Conservation (phyloP, 352 stramenopile genomes). For the Plasmopara muralis region DNA sequence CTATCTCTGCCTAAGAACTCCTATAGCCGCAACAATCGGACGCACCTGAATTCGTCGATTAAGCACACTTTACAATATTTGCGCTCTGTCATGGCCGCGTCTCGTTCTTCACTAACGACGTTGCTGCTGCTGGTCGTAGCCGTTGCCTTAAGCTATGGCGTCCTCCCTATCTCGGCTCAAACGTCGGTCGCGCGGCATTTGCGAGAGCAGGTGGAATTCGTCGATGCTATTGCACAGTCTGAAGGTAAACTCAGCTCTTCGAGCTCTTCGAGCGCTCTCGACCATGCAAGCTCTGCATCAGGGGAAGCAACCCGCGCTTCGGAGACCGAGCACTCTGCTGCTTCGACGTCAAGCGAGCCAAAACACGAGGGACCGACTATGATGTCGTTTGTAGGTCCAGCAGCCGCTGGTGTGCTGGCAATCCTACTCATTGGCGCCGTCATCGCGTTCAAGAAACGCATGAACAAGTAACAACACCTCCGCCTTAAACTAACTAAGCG, state of each 20-base stretch:
- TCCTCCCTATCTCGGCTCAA: slow-evolving; percentile 11
- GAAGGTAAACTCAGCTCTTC: background rate
- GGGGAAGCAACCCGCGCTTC: background rate
- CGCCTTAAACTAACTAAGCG: background rate
- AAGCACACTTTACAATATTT: slow-evolving; percentile 4
- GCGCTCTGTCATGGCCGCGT: slow-evolving; percentile 8
- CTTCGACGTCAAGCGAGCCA: slow-evolving; percentile 3
- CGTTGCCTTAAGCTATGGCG: slow-evolving; percentile 9
- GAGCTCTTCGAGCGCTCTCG: slow-evolving; percentile 4
- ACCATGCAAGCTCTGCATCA: background rate
- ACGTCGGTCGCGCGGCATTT: slow-evolving; percentile 7
- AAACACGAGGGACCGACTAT: slow-evolving; percentile 14
- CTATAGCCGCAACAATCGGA: background rate
- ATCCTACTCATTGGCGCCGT: slow-evolving; percentile 53
- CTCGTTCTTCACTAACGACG: slow-evolving; percentile 3
- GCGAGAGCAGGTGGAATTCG: slow-evolving; percentile 6
- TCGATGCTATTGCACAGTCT: background rate
- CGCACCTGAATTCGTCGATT: slow-evolving; percentile 1
- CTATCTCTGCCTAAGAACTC: too few relatives aligned
- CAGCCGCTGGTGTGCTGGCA: slow-evolving; percentile 37
- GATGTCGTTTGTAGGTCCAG: slow-evolving; percentile 37
- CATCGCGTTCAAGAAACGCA: slow-evolving; percentile 45
- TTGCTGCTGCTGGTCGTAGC: slow-evolving; percentile 18
- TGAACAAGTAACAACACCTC: slow-evolving; percentile 15
- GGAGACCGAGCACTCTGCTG: slow-evolving; percentile 2